These are phyloP conservation scores for Panicum hallii DNA, from an alignment of 202 grass and related monocot genomes.

Conservation along the genomic window DNA sequence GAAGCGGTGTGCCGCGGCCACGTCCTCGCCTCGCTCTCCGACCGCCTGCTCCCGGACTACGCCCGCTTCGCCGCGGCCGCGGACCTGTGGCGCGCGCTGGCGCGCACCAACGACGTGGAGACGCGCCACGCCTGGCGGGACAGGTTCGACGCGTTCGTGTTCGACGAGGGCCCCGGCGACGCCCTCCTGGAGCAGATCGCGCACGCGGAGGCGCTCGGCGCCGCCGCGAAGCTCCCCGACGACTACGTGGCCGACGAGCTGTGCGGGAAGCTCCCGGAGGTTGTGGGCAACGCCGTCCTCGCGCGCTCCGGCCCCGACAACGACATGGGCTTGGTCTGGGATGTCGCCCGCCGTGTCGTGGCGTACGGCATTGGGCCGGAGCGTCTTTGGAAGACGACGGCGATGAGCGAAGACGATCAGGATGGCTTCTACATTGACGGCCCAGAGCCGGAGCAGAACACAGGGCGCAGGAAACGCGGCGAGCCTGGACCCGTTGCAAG, in stretches of 20 bases:
- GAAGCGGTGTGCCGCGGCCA: conserved; percentile 60
- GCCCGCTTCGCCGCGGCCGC: conserved; percentile 26
- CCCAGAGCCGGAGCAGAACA: neutral
- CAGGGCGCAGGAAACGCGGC: neutral
- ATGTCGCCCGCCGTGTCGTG: neutral
- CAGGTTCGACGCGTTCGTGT: neutral
- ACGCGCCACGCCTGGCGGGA: accelerated
- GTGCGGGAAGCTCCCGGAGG: neutral
- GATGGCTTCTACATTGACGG: neutral
- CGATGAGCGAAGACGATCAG: neutral
- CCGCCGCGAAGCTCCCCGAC: neutral
- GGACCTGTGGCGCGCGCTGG: conserved; percentile 33
- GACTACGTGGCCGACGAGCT: neutral
- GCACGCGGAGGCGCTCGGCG: conserved; percentile 17
- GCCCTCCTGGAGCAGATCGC: conserved; percentile 37
- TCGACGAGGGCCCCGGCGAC: neutral
- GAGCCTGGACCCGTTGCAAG: neutral
- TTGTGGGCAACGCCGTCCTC: neutral
- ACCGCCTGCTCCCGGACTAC: conserved; percentile 49
- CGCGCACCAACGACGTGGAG: conserved; percentile 41
- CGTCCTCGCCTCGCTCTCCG: conserved; percentile 54
- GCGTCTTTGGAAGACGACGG: neutral
- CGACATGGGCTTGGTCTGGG: conserved; percentile 9
- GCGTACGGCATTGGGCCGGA: neutral
- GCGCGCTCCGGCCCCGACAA: neutral